Percentiles rank a stretch among this genome's conserved stretches.
These are phyloP conservation scores for Termitomyces heimii DNA, from an alignment of 768 basidiomycete genomes.

Conservation along the genomic window DNA sequence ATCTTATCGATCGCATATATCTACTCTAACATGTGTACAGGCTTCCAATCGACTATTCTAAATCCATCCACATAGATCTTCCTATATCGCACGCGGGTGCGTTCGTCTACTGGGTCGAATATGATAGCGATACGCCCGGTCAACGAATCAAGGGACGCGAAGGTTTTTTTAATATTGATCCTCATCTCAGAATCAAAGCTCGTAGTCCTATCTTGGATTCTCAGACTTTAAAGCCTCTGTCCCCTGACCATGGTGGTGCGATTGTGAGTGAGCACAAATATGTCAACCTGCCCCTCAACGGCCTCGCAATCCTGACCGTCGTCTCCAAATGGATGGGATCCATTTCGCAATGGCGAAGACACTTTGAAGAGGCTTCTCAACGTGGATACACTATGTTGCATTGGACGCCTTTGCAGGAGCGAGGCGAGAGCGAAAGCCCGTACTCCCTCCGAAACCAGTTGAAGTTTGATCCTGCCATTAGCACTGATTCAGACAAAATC, in stretches of 20 bases:
- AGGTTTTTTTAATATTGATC: constrained; percentile 97
- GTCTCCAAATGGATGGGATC: constrained; percentile 99
- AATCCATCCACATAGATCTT: constrained; percentile 89
- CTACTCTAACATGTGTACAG: constrained; percentile 30
- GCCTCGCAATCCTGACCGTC: constrained; percentile 81
- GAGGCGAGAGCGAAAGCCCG: constrained; percentile 86
- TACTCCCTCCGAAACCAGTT: constrained; percentile 91
- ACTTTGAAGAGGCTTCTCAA: constrained; percentile 79
- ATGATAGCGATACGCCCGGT: constrained; percentile 56
- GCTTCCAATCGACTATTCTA: constrained; percentile 80
- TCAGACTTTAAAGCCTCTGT: constrained; percentile 40
- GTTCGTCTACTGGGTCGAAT: constrained; percentile 93
- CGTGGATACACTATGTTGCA: constrained; percentile 98
- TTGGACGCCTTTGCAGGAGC: constrained; percentile 90
- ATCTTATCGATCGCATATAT: constrained; percentile 15
- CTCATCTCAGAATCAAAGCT: constrained; percentile 69
- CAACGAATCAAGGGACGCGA: constrained; percentile 75
- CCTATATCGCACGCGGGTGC: constrained; percentile 97
- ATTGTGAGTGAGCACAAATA: constrained; percentile 38
- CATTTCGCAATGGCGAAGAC: constrained; percentile 65
- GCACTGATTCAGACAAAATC: constrained; percentile 52
- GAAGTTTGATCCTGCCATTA: constrained; percentile 71
- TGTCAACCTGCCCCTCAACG: constrained; percentile 79
- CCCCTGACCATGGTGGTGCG: constrained; percentile 47
- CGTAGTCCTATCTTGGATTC: constrained; percentile 69